These are phyloP conservation scores for Fonsecaea multimorphosa DNA, from an alignment of 2,329 filamentous ascomycete genomes.

Conservation along the genomic window DNA sequence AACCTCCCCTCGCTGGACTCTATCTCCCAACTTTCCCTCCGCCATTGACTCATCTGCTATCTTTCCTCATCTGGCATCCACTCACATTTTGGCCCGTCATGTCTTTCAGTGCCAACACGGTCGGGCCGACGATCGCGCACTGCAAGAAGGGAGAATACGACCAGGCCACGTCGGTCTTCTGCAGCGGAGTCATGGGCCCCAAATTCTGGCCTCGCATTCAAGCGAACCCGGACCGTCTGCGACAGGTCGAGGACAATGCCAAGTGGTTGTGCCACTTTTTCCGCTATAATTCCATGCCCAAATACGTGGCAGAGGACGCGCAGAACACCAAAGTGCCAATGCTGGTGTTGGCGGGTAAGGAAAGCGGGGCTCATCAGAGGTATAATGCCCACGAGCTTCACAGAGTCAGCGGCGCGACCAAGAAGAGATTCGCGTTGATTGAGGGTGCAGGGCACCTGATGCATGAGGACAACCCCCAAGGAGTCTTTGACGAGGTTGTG, in stretches of 20 bases:
- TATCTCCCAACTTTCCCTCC: conserved; percentile 26
- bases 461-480: conserved; percentile 28
- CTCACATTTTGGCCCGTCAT: conserved; percentile 30
- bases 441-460: conserved; percentile 25
- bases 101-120: conserved; percentile 19
- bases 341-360: conserved; percentile 21
- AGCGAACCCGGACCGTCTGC: conserved; percentile 18
- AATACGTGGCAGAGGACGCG: conserved; percentile 13
- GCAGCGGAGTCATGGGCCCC: conserved; percentile 19
- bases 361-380: conserved; percentile 22
- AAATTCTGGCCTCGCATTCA: conserved; percentile 23
- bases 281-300: conserved; percentile 14
- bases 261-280: conserved; percentile 23
- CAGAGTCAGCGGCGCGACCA: conserved; percentile 17
- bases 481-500: conserved; percentile 24
- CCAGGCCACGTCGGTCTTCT: conserved; percentile 10
- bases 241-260: conserved; percentile 28
- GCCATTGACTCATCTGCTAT: conserved; percentile 6
- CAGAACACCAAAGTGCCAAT: conserved; percentile 18
- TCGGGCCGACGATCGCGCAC: conserved; percentile 13
- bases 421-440: conserved; percentile 23
- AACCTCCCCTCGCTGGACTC: conserved; percentile 25
- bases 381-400: conserved; percentile 24
- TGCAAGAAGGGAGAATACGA: conserved; percentile 21
- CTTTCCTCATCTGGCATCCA: conserved; percentile 25